These are phyloP conservation scores for Fusarium nematophilum DNA, from an alignment of 2,329 filamentous ascomycete species.

Conservation along the genomic window DNA sequence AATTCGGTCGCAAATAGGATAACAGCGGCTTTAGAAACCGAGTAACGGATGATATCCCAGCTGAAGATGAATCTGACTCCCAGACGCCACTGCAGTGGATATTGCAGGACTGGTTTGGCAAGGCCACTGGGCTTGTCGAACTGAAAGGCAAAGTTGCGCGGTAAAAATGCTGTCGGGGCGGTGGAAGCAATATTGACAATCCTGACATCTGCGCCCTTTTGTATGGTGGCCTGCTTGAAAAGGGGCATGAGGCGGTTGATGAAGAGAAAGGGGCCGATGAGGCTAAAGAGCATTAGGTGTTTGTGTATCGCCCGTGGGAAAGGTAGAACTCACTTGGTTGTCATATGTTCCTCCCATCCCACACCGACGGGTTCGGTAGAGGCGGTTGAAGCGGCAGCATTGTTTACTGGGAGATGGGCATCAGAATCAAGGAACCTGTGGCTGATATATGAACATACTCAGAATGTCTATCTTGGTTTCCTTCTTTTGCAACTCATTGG, in stretches of 20 bases:
- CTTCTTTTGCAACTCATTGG: not conserved
- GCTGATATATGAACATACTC: not conserved
- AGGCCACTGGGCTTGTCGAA: constrained; percentile 31
- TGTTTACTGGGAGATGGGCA: constrained; percentile 40
- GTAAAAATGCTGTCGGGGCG: constrained; percentile 27
- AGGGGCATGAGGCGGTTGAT: constrained; percentile 43
- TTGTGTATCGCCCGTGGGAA: not conserved
- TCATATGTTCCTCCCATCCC: constrained; percentile 42
- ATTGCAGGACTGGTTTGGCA: constrained; percentile 5
- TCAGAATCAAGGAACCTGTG: not conserved
- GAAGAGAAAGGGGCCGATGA: constrained; percentile 44
- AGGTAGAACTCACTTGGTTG: constrained; percentile 26
- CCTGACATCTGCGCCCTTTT: constrained; percentile 38
- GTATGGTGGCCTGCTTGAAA: constrained; percentile 34
- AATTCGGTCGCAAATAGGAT: constrained; percentile 13
- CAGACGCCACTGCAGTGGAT: constrained; percentile 28
- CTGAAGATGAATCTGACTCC: constrained; percentile 16
- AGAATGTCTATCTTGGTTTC: constrained; percentile 12
- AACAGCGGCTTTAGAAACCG: constrained; percentile 7
- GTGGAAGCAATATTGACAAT: constrained; percentile 40
- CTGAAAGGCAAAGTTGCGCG: constrained; percentile 29
- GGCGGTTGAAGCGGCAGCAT: constrained; percentile 12
- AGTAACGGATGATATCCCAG: constrained; percentile 40
- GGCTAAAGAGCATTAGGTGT: constrained; percentile 27
- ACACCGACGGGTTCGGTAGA: constrained; percentile 19